These are phyloP conservation scores for Penicillium desertorum DNA, from an alignment of 495 filamentous ascomycete species.

Conservation along the genomic window DNA sequence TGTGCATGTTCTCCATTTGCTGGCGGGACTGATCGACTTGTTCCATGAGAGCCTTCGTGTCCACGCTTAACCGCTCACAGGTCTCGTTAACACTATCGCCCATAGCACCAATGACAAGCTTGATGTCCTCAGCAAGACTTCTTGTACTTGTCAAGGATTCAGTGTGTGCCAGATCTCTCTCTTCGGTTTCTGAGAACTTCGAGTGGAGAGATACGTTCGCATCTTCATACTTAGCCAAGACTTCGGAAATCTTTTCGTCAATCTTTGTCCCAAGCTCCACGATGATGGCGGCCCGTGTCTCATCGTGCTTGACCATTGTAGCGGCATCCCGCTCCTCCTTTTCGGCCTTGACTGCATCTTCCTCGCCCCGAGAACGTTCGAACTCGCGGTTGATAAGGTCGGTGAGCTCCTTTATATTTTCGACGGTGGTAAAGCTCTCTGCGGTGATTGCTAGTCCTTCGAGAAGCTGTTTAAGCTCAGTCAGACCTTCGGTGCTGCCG, in stretches of 20 bases:
- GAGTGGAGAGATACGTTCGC: conserved; percentile 67
- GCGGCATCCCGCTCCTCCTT: conserved; percentile 74
- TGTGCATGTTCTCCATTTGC: conserved; percentile 75
- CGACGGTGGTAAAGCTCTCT: conserved; percentile 54
- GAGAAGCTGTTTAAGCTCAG: conserved; percentile 58
- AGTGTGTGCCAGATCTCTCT: conserved; percentile 63
- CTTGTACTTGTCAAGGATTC: conserved; percentile 70
- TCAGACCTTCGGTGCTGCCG: conserved; percentile 55
- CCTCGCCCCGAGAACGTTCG: conserved; percentile 66
- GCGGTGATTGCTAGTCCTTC: conserved; percentile 62
- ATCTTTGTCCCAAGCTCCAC: conserved; percentile 63
- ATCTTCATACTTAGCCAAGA: conserved; percentile 81
- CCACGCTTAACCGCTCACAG: conserved; percentile 77
- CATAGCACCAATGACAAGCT: conserved; percentile 77
- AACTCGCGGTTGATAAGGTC: conserved; percentile 80
- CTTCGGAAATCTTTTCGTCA: conserved; percentile 72
- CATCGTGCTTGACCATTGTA: conserved; percentile 66
- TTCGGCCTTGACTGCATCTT: conserved; percentile 69
- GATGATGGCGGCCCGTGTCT: conserved; percentile 56
- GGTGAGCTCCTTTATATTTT: conserved; percentile 74
- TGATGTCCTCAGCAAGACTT: conserved; percentile 79
- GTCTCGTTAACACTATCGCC: conserved; percentile 79
- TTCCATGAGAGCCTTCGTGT: conserved; percentile 78
- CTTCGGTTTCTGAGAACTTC: conserved; percentile 65
- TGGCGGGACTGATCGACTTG: conserved; percentile 72